Evolutionary conservation across 805 yeast species (phyloP), one percentile per base, ranked within the genome.

Genomic region (Blastobotrys terrestris): DNA sequence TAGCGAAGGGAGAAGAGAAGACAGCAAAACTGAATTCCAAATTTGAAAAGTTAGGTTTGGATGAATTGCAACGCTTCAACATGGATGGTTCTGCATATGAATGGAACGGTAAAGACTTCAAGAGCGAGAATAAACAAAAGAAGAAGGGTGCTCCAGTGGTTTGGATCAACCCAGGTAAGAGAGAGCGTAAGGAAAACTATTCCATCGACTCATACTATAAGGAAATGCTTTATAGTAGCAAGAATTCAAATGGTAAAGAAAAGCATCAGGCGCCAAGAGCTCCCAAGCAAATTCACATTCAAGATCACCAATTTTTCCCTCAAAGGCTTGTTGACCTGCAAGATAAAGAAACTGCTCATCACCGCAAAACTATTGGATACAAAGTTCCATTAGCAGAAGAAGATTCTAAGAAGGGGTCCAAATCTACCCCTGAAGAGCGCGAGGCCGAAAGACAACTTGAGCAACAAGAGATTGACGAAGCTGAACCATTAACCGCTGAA

Each of bases 91-190:
- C 85, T 20, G 94, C 97, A 0, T 92, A 92, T 68, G 97, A 91
- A 68, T 92, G 99, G 99, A 90, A 94, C 63, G 99, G 99, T 15
- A 78, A 84, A 60, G 84, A 86, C 61, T 85, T 84, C 66, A 90
- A 92, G 55, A 80, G 81, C 60, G 56, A 46, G 31, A 55, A 60
- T 44, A 59, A 65, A 31, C 61, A 64, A 52, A 57, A 58, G 35
- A 61, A 65, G 19, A 54, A 54, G 39, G 62, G 60, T 18, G 55
- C 60, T 18, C 77, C 75, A 54, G 78, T 82, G 48, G 76, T 78
- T 19, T 87, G 95, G 92, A 84, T 91, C 58, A 84, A 87, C 53
- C 95, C 96, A 3, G 80, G 94, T 1, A 89, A 88, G 65, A 68
- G 74, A 31, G 74, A 71, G 51, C 64, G 74, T 3, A 68, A 68